Evolutionary conservation across 2,329 filamentous ascomycete species (phyloP), one percentile per base, ranked within the genome.

Genomic region (Penicillium rolfsii): DNA sequence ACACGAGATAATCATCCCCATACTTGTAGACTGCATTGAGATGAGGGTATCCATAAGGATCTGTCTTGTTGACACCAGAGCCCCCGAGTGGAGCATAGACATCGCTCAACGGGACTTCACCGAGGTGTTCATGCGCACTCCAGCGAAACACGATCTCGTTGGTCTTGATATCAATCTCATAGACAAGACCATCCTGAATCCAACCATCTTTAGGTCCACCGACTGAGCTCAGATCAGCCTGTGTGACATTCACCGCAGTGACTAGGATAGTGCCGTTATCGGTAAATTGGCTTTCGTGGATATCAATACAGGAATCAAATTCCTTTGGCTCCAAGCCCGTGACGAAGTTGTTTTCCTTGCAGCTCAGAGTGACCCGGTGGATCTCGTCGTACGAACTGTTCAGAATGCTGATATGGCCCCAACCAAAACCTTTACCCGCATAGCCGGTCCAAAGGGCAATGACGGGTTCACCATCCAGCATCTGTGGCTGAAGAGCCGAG

Each of bases 371-470:
- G 3, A 73, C 68, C 22, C 61, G 69, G 52, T 72, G 59, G 57
- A 73, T 72, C 43, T 65, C 65, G 16, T 63, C 63, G 45, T 74
- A 73, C 4, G 62, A 70, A 24, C 62, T 61, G 57, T 73, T 69
- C 16, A 73, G 65, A 30, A 73, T 62, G 7, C 67, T 68, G 16
- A 70, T 65, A 6, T 64, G 57, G 19, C 68, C 70, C 41, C 66
- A 70, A 1, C 67, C 67, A 26, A 64, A 71, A 3, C 67, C 66
- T 19, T 64, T 38, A 4, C 60, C 60, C 22, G 60, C 49, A 49
- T 66, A 55, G 14, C 72, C 70, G 41, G 65, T 59, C 71, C 72
- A 75, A 60, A 69, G 73, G 8, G 64, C 70, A 26, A 75, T 58
- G 3, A 74, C 72, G 8, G 65, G 69, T 19, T 68, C 48, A 1